Evolutionary conservation across 768 basidiomycete genomes (phyloP).

Genomic region (Lactifluus echinatus): DNA sequence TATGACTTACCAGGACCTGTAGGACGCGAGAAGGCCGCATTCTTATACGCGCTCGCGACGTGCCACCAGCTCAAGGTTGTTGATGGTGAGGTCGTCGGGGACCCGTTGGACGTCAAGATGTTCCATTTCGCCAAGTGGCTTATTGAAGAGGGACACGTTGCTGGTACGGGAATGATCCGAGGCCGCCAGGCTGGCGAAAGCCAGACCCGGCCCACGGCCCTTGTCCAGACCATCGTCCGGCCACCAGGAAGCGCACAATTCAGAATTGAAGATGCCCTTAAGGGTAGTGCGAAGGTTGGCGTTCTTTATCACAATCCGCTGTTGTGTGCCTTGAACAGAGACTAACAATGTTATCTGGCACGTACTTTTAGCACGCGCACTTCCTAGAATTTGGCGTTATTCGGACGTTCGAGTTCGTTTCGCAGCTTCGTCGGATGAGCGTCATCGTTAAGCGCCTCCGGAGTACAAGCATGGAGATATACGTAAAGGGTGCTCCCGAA

Average conservation of each 20-base stretch:
- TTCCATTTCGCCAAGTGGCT: constrained; percentile 96
- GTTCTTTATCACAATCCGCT: neutral
- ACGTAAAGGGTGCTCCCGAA: constrained; percentile 99
- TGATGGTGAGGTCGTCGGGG: constrained; percentile 81
- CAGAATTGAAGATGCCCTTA: constrained; percentile 87
- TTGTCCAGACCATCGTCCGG: constrained; percentile 94
- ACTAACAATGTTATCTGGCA: constrained; percentile 3
- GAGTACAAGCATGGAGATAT: constrained; percentile 92
- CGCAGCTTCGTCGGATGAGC: constrained; percentile 89
- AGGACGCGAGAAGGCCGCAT: constrained; percentile 63
- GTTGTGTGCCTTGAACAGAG: constrained; percentile 2
- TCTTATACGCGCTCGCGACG: constrained; percentile 88
- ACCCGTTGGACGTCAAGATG: constrained; percentile 97
- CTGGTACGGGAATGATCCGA: constrained; percentile 65
- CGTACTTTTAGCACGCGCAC: constrained; percentile 69
- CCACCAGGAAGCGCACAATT: constrained; percentile 92
- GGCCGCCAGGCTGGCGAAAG: constrained; percentile 49
- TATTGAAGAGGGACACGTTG: constrained; percentile 79
- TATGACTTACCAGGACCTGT: constrained; percentile 62
- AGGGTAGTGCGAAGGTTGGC: constrained; percentile 66
- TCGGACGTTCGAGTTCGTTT: constrained; percentile 93
- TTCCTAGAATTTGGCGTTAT: constrained; percentile 97
- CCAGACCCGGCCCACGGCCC: constrained; percentile 53
- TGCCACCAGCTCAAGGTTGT: constrained; percentile 94
- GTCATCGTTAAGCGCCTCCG: constrained; percentile 94